Percentiles rank a stretch among this genome's conserved stretches.
These are phyloP conservation scores for Penicillium chermesinum DNA, from an alignment of 495 filamentous ascomycete genomes.

Conservation along the genomic window DNA sequence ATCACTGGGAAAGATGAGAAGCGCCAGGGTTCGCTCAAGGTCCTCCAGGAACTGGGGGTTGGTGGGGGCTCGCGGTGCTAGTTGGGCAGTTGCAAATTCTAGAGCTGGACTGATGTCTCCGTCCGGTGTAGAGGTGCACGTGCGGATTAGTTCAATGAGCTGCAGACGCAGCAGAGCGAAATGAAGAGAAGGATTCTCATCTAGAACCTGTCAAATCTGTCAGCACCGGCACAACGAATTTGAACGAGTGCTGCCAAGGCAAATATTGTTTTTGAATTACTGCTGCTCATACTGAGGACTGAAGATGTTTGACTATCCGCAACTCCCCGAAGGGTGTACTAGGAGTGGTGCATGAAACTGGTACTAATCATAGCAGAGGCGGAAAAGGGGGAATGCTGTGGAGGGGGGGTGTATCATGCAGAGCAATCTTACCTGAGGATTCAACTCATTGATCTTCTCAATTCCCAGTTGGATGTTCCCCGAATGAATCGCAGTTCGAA, in stretches of 20 bases:
- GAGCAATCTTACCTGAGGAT: constrained; percentile 90
- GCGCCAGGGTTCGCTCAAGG: constrained; percentile 86
- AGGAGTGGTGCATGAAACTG: constrained; percentile 99
- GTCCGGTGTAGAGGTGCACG: constrained; percentile 55
- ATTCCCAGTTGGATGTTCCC: constrained; percentile 84
- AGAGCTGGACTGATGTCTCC: constrained; percentile 78
- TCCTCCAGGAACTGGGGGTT: constrained; percentile 79
- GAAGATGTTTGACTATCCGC: constrained; percentile 95
- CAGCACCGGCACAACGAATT: constrained; percentile 20
- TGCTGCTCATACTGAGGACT: constrained; percentile 90
- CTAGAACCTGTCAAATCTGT: constrained; percentile 66
- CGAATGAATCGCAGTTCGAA: constrained; percentile 72
- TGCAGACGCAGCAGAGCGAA: constrained; percentile 89
- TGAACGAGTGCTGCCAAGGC: constrained; percentile 3
- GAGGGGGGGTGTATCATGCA: constrained; percentile 6
- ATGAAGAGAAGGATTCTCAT: constrained; percentile 76
- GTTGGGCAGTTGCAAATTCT: constrained; percentile 77
- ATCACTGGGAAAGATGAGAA: constrained; percentile 79
- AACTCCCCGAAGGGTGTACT: constrained; percentile 65
- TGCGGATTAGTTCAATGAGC: constrained; percentile 86
- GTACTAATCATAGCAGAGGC: constrained; percentile 81
- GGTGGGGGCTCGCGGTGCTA: constrained; percentile 80
- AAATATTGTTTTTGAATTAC: constrained; percentile 9
- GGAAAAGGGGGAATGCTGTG: constrained; percentile 5
- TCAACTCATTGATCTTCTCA: constrained; percentile 79